These are phyloP conservation scores for Beauveria caledonica DNA, from an alignment of 2,329 filamentous ascomycete species.

Conservation along the genomic window DNA sequence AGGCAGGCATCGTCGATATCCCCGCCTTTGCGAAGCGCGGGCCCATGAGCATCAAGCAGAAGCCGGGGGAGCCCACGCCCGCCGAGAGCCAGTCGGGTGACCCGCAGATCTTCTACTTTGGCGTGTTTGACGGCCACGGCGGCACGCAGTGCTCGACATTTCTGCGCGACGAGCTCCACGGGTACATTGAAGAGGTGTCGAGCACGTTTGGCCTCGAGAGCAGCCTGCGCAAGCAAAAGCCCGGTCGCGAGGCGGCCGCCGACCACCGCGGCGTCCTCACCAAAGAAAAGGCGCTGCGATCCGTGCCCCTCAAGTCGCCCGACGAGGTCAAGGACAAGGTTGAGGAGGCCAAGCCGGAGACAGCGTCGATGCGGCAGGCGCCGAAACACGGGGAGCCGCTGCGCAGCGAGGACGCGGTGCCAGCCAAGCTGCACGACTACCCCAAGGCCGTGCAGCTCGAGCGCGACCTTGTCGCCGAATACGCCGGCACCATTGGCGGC, in stretches of 20 bases:
- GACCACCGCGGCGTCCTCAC: slow-evolving; percentile 23
- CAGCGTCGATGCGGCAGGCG: slow-evolving; percentile 24
- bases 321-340: slow-evolving; percentile 34
- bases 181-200: slow-evolving; percentile 79
- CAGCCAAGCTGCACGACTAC: slow-evolving; percentile 45
- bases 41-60: slow-evolving; percentile 54
- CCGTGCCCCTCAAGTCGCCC: slow-evolving; percentile 41
- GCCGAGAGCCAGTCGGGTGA: slow-evolving; percentile 77
- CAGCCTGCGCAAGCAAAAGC: slow-evolving; percentile 50
- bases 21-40: slow-evolving; percentile 84
- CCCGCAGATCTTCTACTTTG: slow-evolving; percentile 96
- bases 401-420: slow-evolving; percentile 33
- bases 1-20: slow-evolving; percentile 87
- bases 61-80: slow-evolving; percentile 51
- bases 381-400: slow-evolving; percentile 30
- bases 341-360: slow-evolving; percentile 15
- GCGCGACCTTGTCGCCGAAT: slow-evolving; percentile 61
- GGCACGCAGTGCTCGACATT: slow-evolving; percentile 84
- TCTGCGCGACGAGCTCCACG: slow-evolving; percentile 73
- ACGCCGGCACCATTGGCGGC: slow-evolving; percentile 79
- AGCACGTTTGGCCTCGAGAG: slow-evolving; percentile 69
- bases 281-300: slow-evolving; percentile 21
- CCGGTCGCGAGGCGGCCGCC: slow-evolving; percentile 23
- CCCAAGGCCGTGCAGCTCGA: slow-evolving; percentile 61
- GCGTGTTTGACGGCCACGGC: slow-evolving; percentile 91